Conservation (phyloP, 352 stramenopile genomes). For the Phytophthora foliorum region DNA sequence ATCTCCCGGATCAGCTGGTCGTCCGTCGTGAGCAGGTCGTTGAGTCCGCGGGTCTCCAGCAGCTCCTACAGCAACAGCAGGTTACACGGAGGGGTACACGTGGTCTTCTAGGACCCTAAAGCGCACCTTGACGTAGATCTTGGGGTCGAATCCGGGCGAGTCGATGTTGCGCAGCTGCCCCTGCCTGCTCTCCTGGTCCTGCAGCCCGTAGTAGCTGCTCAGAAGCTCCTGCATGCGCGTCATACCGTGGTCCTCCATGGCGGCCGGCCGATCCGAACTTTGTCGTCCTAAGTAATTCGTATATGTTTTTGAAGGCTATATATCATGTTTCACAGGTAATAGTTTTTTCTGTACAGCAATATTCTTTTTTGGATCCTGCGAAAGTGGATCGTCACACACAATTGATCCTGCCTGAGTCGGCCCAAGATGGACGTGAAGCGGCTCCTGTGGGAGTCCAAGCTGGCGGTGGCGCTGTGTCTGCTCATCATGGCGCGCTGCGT, state of each 20-base stretch:
- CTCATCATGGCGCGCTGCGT: conserved; percentile 85
- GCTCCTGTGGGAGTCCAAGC: conserved; percentile 87
- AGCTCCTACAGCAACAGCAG: conserved; percentile 50
- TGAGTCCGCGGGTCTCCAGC: conserved; percentile 65
- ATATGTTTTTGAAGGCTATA: too few relatives aligned
- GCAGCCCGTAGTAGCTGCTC: conserved; percentile 89
- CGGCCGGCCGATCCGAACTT: not conserved
- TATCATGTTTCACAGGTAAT: not conserved
- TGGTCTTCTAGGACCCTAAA: not conserved
- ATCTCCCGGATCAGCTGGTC: conserved; percentile 90
- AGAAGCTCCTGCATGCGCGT: conserved; percentile 91
- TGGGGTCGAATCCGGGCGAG: conserved; percentile 71
- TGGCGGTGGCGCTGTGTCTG: conserved; percentile 79
- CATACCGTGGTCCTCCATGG: conserved; percentile 71
- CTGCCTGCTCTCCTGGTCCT: conserved; percentile 77
- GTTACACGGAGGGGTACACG: conserved; percentile 6
- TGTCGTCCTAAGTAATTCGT: too few relatives aligned
- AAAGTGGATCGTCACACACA: conserved; percentile 23
- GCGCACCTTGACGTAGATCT: conserved; percentile 79
- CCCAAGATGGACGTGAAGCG: conserved; percentile 73
- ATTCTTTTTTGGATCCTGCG: not conserved
- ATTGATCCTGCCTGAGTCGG: conserved; percentile 5
- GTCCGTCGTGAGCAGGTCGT: conserved; percentile 78
- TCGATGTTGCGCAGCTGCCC: conserved; percentile 83
- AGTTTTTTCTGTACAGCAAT: not conserved